These are phyloP conservation scores for Alternaria arbusti DNA, from an alignment of 2,329 filamentous ascomycete species.

Conservation along the genomic window DNA sequence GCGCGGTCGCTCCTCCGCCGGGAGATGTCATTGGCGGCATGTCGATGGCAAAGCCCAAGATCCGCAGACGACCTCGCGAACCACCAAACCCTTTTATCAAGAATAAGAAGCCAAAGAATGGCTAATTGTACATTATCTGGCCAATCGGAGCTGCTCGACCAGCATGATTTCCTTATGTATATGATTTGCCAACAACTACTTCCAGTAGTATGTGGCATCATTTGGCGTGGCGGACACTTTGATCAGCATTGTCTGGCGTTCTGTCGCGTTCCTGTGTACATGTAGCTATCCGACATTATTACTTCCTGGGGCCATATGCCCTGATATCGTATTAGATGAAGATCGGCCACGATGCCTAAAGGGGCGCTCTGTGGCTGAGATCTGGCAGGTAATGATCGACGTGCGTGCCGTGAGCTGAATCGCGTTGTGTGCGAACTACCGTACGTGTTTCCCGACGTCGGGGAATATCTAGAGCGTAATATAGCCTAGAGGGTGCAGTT, in stretches of 20 bases:
- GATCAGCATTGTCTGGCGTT: conserved; percentile 14
- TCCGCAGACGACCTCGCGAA: conserved; percentile 35
- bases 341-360: conserved; percentile 16
- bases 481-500: not conserved
- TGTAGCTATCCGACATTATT: conserved; percentile 4
- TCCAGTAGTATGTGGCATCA: conserved; percentile 2
- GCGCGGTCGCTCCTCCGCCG: conserved; percentile 2
- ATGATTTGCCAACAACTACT: conserved; percentile 3
- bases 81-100: conserved; percentile 38
- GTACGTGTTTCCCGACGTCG: not conserved
- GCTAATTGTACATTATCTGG: conserved; percentile 15
- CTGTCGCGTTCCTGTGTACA: not conserved
- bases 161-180: conserved; percentile 6
- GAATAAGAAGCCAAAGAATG: conserved; percentile 35
- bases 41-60: conserved; percentile 40
- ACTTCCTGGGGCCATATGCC: conserved; percentile 12
- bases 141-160: not conserved
- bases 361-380: conserved; percentile 19
- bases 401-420: conserved; percentile 7
- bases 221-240: not conserved
- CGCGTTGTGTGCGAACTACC: not conserved
- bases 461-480: not conserved
- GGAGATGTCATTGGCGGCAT: conserved; percentile 30
- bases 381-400: conserved; percentile 24
- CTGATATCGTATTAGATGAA: conserved; percentile 4